phyloP scores from a whole-genome alignment of 176 grass and related monocot species.

The Poa pratensis region DNA sequence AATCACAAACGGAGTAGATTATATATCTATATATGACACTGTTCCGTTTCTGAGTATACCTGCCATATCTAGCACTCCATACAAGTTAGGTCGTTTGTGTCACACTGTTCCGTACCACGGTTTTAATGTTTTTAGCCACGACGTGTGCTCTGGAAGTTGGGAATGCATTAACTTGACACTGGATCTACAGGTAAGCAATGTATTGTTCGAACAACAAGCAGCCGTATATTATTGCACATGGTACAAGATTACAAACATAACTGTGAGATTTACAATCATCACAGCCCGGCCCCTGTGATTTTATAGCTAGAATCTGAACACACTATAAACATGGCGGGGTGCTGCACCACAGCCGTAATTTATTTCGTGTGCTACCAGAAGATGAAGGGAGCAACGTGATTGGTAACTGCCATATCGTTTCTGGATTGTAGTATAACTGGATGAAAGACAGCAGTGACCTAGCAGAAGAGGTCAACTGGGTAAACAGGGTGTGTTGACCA shows the following conservation, averaged over 20 bases:
- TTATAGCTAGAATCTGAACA: not conserved
- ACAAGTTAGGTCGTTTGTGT: not conserved
- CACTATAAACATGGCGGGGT: constrained; percentile 9
- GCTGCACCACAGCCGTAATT: not conserved
- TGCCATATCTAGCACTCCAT: no score
- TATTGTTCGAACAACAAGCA: constrained; percentile 8
- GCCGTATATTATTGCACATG: constrained; percentile 36
- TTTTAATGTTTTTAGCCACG: not conserved
- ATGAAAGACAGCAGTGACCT: not conserved
- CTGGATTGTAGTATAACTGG: not conserved
- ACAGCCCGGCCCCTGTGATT: not conserved
- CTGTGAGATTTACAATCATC: constrained; percentile 32
- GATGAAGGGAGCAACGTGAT: constrained; percentile 17
- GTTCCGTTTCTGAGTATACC: no score
- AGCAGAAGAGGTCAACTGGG: not conserved
- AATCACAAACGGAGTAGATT: not conserved
- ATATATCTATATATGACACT: no score
- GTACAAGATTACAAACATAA: constrained; percentile 9
- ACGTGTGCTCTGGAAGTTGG: not conserved
- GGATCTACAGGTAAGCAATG: constrained; percentile 34
- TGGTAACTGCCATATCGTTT: not conserved
- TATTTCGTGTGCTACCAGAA: not conserved
- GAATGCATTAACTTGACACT: constrained; percentile 28
- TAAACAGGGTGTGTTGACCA: not conserved
- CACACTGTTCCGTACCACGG: not conserved